These are phyloP conservation scores for Carex scoparia DNA, from an alignment of 176 grass and related monocot species.

Conservation along the genomic window DNA sequence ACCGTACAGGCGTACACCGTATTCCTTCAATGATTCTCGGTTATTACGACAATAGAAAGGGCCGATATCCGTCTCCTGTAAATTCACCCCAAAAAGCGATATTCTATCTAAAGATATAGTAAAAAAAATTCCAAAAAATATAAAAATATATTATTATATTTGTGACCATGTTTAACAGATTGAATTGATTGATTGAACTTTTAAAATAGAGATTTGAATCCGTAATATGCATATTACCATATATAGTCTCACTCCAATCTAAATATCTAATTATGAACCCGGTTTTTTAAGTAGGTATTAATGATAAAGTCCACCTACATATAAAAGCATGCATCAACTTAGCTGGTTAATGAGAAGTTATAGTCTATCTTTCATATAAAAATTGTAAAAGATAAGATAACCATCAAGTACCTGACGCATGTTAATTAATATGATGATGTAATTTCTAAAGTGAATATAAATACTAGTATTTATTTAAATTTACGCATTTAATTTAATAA, in stretches of 20 bases:
- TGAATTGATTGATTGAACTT: no score
- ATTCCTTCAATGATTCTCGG: neutral
- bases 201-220: no score
- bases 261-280: no score
- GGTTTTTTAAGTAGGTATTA: neutral
- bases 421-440: neutral
- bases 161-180: no score
- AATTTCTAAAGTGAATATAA: neutral
- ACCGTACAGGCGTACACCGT: neutral
- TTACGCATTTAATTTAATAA: neutral
- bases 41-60: neutral
- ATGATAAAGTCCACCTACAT: neutral
- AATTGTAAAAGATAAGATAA: neutral
- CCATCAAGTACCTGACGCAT: neutral
- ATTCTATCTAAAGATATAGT: no score
- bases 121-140: no score
- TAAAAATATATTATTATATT: no score
- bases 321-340: neutral
- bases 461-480: neutral
- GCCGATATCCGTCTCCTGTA: neutral
- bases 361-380: neutral
- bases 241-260: neutral
- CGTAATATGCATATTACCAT: no score
- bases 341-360: no score
- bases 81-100: neutral